Percentiles rank a stretch among this genome's conserved stretches.
Evolutionary conservation across 257 asterid genomes (phyloP).

Genomic region (Scutellaria baicalensis): DNA sequence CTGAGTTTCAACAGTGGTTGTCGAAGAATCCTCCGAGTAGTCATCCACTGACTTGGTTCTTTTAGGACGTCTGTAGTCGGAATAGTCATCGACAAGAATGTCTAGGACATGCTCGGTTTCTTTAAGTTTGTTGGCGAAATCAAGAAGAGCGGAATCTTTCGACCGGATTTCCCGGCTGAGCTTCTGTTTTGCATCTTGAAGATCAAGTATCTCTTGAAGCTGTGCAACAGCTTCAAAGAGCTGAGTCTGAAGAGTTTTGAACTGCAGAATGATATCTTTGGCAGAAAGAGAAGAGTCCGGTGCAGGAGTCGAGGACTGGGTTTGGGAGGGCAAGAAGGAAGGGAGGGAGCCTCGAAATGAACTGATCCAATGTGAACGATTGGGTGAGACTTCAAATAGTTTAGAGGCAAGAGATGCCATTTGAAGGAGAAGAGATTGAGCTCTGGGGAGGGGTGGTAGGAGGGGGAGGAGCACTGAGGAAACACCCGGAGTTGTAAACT

Average conservation of each 20-base stretch:
- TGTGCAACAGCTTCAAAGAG: slow-evolving; percentile 83
- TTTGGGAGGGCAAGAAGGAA: slow-evolving; percentile 56
- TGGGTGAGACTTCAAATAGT: slow-evolving; percentile 83
- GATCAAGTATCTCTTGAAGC: slow-evolving; percentile 87
- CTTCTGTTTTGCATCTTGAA: slow-evolving; percentile 80
- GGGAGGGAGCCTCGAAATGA: slow-evolving; percentile 79
- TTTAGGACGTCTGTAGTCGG: slow-evolving; percentile 64
- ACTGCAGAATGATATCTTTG: slow-evolving; percentile 62
- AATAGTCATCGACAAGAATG: slow-evolving; percentile 77
- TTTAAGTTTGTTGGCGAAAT: slow-evolving; percentile 68
- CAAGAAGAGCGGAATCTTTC: slow-evolving; percentile 58
- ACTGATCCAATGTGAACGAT: slow-evolving; percentile 67
- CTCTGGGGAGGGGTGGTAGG: slow-evolving; percentile 87
- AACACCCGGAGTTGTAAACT: slow-evolving; percentile 34
- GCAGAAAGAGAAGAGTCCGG: slow-evolving; percentile 43
- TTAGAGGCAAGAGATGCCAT: slow-evolving; percentile 81
- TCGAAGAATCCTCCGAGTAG: slow-evolving; percentile 36
- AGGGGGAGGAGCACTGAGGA: slow-evolving; percentile 84
- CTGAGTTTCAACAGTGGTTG: slow-evolving; percentile 64
- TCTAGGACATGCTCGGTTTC: slow-evolving; percentile 74
- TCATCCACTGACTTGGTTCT: slow-evolving; percentile 43
- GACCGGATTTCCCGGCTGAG: slow-evolving; percentile 51
- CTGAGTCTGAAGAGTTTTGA: slow-evolving; percentile 62
- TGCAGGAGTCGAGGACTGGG: slow-evolving; percentile 35
- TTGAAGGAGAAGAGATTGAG: slow-evolving; percentile 71